Percentiles rank a stretch among this genome's conserved stretches.
Conservation (phyloP, 352 stramenopile species). For the Globisporangium nunn region DNA sequence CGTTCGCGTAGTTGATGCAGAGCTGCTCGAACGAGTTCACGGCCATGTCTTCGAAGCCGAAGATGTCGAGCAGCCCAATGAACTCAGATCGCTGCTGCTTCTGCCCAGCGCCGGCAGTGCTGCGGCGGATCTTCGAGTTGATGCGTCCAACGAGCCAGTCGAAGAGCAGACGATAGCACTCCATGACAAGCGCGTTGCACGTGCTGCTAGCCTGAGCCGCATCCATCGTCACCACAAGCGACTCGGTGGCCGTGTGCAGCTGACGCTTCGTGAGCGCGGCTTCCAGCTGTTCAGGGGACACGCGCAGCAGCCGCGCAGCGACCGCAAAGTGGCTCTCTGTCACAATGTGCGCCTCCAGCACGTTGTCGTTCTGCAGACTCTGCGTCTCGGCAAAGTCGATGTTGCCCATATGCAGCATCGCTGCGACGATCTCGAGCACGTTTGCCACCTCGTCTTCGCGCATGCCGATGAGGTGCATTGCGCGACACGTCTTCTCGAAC, state of each 20-base stretch:
- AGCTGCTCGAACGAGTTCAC: conserved; percentile 86
- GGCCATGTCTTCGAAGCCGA: conserved; percentile 85
- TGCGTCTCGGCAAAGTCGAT: conserved; percentile 45
- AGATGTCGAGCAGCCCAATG: conserved; percentile 85
- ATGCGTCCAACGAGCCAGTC: conserved; percentile 92
- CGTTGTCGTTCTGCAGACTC: conserved; percentile 14
- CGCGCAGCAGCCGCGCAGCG: conserved; percentile 48
- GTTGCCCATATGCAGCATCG: conserved; percentile 86
- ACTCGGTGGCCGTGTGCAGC: conserved; percentile 65
- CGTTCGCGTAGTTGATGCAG: conserved; percentile 90
- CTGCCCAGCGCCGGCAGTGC: conserved; percentile 30
- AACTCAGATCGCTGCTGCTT: conserved; percentile 77
- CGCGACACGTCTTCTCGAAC: conserved; percentile 47
- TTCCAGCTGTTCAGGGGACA: conserved; percentile 43
- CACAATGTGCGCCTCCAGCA: conserved; percentile 17
- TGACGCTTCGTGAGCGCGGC: conserved; percentile 56
- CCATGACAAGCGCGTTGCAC: conserved; percentile 78
- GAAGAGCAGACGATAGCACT: conserved; percentile 90
- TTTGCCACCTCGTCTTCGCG: conserved; percentile 41
- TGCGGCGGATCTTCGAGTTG: conserved; percentile 78
- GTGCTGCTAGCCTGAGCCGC: conserved; percentile 7
- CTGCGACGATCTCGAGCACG: conserved; percentile 53
- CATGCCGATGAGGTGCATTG: conserved; percentile 81
- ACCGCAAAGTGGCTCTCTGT: conserved; percentile 32
- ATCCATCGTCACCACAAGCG: conserved; percentile 61